Conservation (phyloP, 345 rosid species). For the Adansonia digitata region DNA sequence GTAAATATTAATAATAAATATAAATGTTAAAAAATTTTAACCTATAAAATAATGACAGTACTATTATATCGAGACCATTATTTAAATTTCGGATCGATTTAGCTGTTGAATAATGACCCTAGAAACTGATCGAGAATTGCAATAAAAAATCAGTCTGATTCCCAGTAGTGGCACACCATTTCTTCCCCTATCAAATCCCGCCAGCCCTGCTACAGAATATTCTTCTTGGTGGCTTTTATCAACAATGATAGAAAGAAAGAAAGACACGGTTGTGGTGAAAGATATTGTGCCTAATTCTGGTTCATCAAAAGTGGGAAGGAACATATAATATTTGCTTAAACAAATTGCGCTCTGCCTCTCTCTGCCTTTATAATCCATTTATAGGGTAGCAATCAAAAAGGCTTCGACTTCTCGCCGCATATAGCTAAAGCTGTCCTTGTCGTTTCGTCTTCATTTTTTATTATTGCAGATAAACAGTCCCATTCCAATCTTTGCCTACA, state of each 20-base stretch:
- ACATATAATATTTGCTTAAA: background rate
- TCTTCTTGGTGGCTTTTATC: background rate
- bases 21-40: too few relatives aligned
- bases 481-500: too few relatives aligned
- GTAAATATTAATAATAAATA: too few relatives aligned
- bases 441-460: background rate
- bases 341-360: too few relatives aligned
- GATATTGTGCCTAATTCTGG: constrained; percentile 18
- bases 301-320: constrained; percentile 34
- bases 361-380: too few relatives aligned
- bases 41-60: too few relatives aligned
- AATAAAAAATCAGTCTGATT: constrained; percentile 12
- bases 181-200: background rate
- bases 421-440: background rate
- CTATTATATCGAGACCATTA: too few relatives aligned
- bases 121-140: background rate
- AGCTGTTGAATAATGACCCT: constrained; percentile 26
- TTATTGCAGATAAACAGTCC: too few relatives aligned
- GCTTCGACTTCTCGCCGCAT: constrained; percentile 21
- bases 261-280: background rate
- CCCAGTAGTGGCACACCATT: constrained; percentile 17
- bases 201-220: constrained; percentile 2
- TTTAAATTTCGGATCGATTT: too few relatives aligned
- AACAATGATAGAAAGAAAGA: background rate
- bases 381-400: background rate